Evolutionary conservation across 805 yeast species (phyloP), one percentile per base, ranked within the genome.

Genomic region (Saccharomycopsis sp.): DNA sequence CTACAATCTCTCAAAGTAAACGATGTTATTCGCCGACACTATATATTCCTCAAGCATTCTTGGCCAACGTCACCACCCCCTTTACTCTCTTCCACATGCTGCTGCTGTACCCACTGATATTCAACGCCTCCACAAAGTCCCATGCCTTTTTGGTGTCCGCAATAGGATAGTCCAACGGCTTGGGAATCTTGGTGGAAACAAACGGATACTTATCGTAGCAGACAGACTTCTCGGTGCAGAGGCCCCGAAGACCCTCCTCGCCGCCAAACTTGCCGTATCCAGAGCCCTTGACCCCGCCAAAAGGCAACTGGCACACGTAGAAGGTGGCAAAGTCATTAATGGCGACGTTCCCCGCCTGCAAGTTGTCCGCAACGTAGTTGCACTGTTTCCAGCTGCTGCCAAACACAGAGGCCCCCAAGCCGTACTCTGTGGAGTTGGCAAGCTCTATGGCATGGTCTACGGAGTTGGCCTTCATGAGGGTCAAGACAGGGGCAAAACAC

Each of bases 231-330:
- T 90, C 88, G 57, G 84, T 78, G 70, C 98, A 92, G 51, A 94
- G 75, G 0, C 97, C 97, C 47, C 89, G 81, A 50, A 94, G 76
- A 1, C 99, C 99, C 75, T 94, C 99, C 68, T 87, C 96, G 52
- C 99, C 99, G 21, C 97, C 97, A 74, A 94, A 94, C 69, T 92
- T 92, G 58, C 99, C 99, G 68, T 91, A 94, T 0, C 99, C 99
- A 3, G 96, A 87, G 51, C 91, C 94, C 64, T 85, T 85, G 24
- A 81, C 81, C 34, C 99, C 99, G 56, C 99, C 99, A 73, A 94
- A 94, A 34, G 99, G 99, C 64, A 94, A 77, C 72, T 94, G 99
- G 64, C 97, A 91, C 40, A 94, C 89, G 67, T 91, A 90, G 68
- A 84, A 94, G 0, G 98, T 92, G 5, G 98, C 99, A 76, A 94